phyloP scores from a whole-genome alignment of 176 grass and related monocot species.

The Canna indica region DNA sequence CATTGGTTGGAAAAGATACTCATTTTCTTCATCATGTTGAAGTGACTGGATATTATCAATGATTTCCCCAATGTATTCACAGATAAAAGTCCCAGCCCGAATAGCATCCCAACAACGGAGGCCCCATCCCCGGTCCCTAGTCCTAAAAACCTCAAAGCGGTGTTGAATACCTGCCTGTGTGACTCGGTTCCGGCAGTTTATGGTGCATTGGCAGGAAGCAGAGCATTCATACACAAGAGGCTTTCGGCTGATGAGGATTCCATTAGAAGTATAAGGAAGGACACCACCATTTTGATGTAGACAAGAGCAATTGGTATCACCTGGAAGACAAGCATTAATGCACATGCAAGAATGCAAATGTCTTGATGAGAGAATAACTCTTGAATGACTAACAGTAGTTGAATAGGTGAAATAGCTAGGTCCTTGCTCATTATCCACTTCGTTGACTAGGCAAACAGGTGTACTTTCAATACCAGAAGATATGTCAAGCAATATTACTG shows the following conservation, averaged over 20 bases:
- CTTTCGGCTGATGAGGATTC: conserved; percentile 57
- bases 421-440: conserved; percentile 54
- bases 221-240: conserved; percentile 60
- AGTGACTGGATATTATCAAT: conserved; percentile 32
- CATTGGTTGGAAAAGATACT: conserved; percentile 44
- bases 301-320: conserved; percentile 65
- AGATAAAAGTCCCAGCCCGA: conserved; percentile 69
- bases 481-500: conserved; percentile 47
- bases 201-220: conserved; percentile 43
- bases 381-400: conserved; percentile 34
- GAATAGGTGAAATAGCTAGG: conserved; percentile 57
- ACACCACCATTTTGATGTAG: conserved; percentile 45
- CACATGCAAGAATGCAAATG: conserved; percentile 48
- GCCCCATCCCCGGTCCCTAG: conserved; percentile 55
- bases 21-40: conserved; percentile 34
- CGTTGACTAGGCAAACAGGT: conserved; percentile 83
- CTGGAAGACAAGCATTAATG: conserved; percentile 45
- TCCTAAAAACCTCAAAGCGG: conserved; percentile 84
- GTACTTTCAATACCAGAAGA: conserved; percentile 58
- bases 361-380: conserved; percentile 35
- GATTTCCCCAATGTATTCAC: conserved; percentile 71
- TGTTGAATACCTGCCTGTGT: conserved; percentile 55
- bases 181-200: conserved; percentile 60
- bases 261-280: conserved; percentile 59
- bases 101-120: conserved; percentile 78